These are phyloP conservation scores for Neofusicoccum kwambonambiense DNA, from an alignment of 2,329 filamentous ascomycete species.

Conservation along the genomic window DNA sequence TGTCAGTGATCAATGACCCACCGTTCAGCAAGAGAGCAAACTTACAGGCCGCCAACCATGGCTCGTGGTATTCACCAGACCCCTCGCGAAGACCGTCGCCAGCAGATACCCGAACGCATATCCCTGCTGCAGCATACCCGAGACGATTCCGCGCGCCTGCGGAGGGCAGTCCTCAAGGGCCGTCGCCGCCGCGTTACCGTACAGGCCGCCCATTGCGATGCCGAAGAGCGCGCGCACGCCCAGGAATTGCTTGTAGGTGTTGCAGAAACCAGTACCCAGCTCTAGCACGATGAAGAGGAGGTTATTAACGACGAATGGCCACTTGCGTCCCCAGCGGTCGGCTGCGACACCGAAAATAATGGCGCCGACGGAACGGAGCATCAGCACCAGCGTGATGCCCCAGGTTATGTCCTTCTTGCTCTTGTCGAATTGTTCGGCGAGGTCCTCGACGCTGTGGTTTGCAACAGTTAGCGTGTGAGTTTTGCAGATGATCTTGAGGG, in stretches of 20 bases:
- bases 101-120: slow-evolving; percentile 66
- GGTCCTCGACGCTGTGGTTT: slow-evolving; percentile 39
- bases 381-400: slow-evolving; percentile 51
- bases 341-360: slow-evolving; percentile 56
- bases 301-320: slow-evolving; percentile 60
- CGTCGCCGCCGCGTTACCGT: slow-evolving; percentile 62
- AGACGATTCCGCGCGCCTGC: slow-evolving; percentile 58
- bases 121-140: slow-evolving; percentile 62
- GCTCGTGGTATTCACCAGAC: slow-evolving; percentile 70
- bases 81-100: slow-evolving; percentile 56
- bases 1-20: background rate
- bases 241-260: slow-evolving; percentile 59
- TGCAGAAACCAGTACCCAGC: slow-evolving; percentile 59
- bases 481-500: too few relatives aligned
- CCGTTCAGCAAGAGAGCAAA: background rate
- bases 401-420: slow-evolving; percentile 60
- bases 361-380: slow-evolving; percentile 60
- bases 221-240: slow-evolving; percentile 61
- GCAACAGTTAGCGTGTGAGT: background rate
- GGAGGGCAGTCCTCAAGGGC: slow-evolving; percentile 62
- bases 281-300: slow-evolving; percentile 61
- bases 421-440: slow-evolving; percentile 55
- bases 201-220: slow-evolving; percentile 64
- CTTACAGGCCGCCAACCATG: slow-evolving; percentile 72
- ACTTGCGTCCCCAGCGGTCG: slow-evolving; percentile 57